These are phyloP conservation scores for Leucocoprinus birnbaumii DNA, from an alignment of 768 basidiomycete species.

Conservation along the genomic window DNA sequence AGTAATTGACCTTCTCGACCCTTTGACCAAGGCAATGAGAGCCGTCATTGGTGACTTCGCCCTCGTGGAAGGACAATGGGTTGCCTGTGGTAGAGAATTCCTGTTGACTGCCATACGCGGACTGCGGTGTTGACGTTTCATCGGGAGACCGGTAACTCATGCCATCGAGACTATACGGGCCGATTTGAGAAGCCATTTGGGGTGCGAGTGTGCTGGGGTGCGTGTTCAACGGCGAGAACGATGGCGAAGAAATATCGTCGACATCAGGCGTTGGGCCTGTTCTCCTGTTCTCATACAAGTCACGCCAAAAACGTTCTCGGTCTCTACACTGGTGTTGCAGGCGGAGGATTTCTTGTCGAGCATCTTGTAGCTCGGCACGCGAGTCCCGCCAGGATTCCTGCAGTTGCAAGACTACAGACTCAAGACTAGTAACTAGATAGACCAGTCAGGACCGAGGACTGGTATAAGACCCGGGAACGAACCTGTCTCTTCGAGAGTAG, in stretches of 20 bases:
- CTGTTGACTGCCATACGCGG: conserved; percentile 35
- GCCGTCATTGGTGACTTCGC: conserved; percentile 21
- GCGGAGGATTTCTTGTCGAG: conserved; percentile 63
- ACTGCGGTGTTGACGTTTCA: conserved; percentile 40
- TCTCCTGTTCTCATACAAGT: conserved; percentile 66
- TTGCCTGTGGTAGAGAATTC: conserved; percentile 34
- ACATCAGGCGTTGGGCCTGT: conserved; percentile 46
- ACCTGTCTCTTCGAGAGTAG: conserved; percentile 84
- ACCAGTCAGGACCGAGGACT: conserved; percentile 15
- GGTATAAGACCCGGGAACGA: conserved; percentile 2
- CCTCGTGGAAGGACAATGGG: conserved; percentile 32
- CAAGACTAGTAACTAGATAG: conserved; percentile 69
- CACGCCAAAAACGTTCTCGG: conserved; percentile 72
- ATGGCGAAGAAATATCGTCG: conserved; percentile 51
- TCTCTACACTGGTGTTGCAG: conserved; percentile 65
- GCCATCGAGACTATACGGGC: conserved; percentile 30
- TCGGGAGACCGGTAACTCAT: conserved; percentile 48
- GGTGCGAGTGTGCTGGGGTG: conserved; percentile 27
- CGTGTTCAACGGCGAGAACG: conserved; percentile 29
- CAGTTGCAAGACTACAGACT: conserved; percentile 80
- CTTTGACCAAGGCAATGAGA: conserved; percentile 10
- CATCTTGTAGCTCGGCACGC: conserved; percentile 55
- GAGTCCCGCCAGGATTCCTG: conserved; percentile 79
- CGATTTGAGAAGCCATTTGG: conserved; percentile 31
- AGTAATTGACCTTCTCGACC: conserved; percentile 11